Evolutionary conservation across 805 yeast species (phyloP), one percentile per base, ranked within the genome.

Genomic region (Maudiozyma serrabonitensis): DNA sequence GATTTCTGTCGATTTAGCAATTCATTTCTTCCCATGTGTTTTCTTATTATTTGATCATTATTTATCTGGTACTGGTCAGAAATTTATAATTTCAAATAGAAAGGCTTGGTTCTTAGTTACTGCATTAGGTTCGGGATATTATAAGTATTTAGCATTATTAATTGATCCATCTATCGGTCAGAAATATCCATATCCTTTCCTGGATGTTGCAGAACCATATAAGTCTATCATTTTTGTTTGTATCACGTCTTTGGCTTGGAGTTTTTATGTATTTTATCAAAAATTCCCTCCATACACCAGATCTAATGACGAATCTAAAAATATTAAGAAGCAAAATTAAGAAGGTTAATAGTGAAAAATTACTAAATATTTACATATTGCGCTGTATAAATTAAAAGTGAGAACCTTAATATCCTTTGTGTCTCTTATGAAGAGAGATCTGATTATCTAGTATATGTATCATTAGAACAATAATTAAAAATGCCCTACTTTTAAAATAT

Each of bases 151-250:
- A 48, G 73, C 75, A 50, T 45, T 56, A 8, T 61, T 81, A 51
- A 69, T 83, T 23, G 76, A 74, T 49, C 66, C 74, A 32, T 69
- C 69, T 19, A 60, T 53, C 23, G 76, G 76, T 7, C 81, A 75
- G 2, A 68, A 64, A 16, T 83, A 78, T 55, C 91, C 91, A 0
- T 84, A 84, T 59, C 84, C 82, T 8, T 84, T 84, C 59, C 67
- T 84, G 57, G 76, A 82, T 59, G 82, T 76, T 13, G 69, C 66
- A 6, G 74, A 69, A 32, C 65, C 67, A 9, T 63, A 63, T 19
- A 70, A 84, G 50, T 61, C 70, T 1, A 52, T 72, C 6, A 75
- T 82, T 19, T 83, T 83, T 59, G 66, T 61, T 0, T 55, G 66
- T 7, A 78, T 82, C 11, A 66, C 72, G 0, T 49, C 69, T 5